Base-by-base conservation (phyloP, 1,139 yeast genomes). In the Blastobotrys indianensis region DNA sequence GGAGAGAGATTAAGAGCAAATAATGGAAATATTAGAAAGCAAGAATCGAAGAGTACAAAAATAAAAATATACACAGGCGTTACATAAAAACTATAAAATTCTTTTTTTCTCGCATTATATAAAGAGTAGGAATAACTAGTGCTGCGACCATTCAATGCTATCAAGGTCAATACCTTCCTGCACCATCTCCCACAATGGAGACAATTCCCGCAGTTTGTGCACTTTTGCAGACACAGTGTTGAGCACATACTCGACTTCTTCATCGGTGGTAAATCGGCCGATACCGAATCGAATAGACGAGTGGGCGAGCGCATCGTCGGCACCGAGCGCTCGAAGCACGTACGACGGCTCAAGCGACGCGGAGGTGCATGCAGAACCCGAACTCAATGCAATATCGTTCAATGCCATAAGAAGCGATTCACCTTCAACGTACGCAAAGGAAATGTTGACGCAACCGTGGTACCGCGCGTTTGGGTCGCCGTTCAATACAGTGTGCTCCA, bases 301-400 rank as follows among this genome's bases (percentile, higher is more conserved):
- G 66, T 92, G 99, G 4, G 99, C 98, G 58, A 92, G 75, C 8
- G 97, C 97, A 63, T 92, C 99, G 66, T 92, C 97, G 17, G 95
- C 96, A 45, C 99, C 99, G 45, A 92, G 74, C 1, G 98, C 97
- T 59, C 92, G 95, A 60, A 92, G 75, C 34, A 92, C 99, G 60
- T 92, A 92, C 2, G 96, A 86, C 25, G 99, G 99, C 67, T 92
- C 99, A 60, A 92, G 76, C 6, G 97, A 90, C 0, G 98, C 97
- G 32, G 97, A 90, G 5, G 99, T 92, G 74, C 99, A 92, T 2
- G 98, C 98, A n/a, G 97, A 87, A 32, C 98, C 98, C 2, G 96
- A 86, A 51, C 95, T 84, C 55, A 92, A 76, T 0, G 98, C 98
- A 62, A 92, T 87, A 65, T 92, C 98, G 51, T 92, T 90, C 62